Base-by-base conservation (phyloP, 78 protist species). In the Capsaspora owczarzaki region DNA sequence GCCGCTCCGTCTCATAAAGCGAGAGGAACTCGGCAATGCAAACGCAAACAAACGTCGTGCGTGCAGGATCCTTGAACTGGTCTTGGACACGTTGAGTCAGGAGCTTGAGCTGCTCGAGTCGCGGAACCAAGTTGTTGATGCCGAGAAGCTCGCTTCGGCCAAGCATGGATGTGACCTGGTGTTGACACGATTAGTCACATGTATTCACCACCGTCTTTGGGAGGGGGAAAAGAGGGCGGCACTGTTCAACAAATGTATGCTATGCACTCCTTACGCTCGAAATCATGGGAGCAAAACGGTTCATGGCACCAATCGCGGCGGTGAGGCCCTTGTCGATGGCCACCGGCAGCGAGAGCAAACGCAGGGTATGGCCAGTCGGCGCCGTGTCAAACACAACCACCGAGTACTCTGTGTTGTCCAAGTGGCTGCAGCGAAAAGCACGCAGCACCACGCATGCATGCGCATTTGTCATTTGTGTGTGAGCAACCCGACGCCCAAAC, bases 291-390 rank as follows among this genome's bases (percentile, higher is more conserved):
- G 44, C 80, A 22, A 61, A 72, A 10, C 42, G 70, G 33, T 63
- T 60, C 63, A 84, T 72, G 76, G 87, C 69, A 35, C 63, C 68
- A 47, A 80, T n/a, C 51, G 91, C 51, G 76, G 87, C 89, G 27
- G 66, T 72, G 37, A 94, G 12, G 78, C 87, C 87, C 41, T 81
- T 88, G 56, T 94, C 94, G 60, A 94, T 29, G 29, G 86, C 31
- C 60, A 77, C 43, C 37, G 99, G 98, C 49, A 97, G 83, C 27
- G 86, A 49, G 19, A 97, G 82, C 29, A 98, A 74, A 29, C 98
- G 91, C 56, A 98, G 90, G 0, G 99, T 97, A 82, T 98, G 99
- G 33, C 99, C 99, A 1, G 99, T 98, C n/a, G 99, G 99, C 0
- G 99, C 99, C 37, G 99, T 98, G 87, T 98, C 99, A 60, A 98